Evolutionary conservation across 768 basidiomycete genomes (phyloP).

Genomic region (Pilatotrama ljubarskyi): DNA sequence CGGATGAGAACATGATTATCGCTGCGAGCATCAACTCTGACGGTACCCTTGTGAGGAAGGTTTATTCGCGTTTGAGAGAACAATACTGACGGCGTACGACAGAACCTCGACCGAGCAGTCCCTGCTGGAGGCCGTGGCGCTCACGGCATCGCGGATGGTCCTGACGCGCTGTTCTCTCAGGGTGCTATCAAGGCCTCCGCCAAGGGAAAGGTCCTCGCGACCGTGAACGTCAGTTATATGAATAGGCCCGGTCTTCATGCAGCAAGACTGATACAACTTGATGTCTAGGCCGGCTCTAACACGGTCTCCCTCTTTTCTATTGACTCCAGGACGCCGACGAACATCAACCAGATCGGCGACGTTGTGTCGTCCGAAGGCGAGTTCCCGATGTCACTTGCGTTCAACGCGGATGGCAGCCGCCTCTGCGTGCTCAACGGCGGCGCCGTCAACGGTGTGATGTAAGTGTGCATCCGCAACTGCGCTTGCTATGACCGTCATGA

Average conservation of each 20-base stretch:
- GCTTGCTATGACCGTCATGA: no score
- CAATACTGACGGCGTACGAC: neutral
- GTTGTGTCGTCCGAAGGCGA: conserved; percentile 48
- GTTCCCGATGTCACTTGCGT: conserved; percentile 48
- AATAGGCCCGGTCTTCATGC: neutral
- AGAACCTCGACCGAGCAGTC: conserved; percentile 25
- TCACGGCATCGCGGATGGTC: conserved; percentile 27
- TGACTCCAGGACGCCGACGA: conserved; percentile 43
- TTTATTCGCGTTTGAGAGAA: no score
- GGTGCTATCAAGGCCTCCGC: conserved; percentile 29
- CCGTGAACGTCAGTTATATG: conserved; percentile 27
- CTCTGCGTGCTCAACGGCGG: conserved; percentile 41
- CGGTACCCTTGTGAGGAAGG: conserved; percentile 40
- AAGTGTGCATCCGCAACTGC: neutral
- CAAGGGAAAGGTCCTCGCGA: conserved; percentile 23
- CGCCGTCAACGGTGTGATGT: conserved; percentile 37
- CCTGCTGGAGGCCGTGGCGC: conserved; percentile 25
- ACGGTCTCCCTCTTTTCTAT: conserved; percentile 41
- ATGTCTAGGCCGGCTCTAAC: conserved; percentile 46
- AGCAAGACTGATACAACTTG: neutral
- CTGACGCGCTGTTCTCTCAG: conserved; percentile 33
- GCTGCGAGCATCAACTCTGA: conserved; percentile 43
- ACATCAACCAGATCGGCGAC: conserved; percentile 43
- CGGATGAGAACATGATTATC: conserved; percentile 45
- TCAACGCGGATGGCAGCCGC: conserved; percentile 33